These are phyloP conservation scores for Fraxinus floribunda DNA, from an alignment of 305 asterid species.

Conservation along the genomic window DNA sequence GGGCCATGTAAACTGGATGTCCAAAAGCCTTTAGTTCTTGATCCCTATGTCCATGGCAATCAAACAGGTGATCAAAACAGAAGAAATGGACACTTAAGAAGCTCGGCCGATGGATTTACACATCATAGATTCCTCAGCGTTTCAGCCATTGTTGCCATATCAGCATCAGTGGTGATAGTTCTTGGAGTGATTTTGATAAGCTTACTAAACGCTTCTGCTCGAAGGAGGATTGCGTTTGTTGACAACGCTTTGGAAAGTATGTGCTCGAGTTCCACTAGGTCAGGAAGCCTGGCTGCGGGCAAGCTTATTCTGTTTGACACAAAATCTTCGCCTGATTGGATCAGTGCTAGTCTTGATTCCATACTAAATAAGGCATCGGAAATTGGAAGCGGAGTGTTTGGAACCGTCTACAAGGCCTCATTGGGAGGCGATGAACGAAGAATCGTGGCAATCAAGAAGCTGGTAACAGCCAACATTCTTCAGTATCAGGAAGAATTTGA, in stretches of 20 bases:
- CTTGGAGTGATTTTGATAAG: constrained; percentile 67
- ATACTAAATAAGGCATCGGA: constrained; percentile 62
- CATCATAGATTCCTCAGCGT: constrained; percentile 71
- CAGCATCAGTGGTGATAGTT: constrained; percentile 69
- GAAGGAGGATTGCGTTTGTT: constrained; percentile 55
- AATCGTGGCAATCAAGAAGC: constrained; percentile 69
- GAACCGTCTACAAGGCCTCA: constrained; percentile 71
- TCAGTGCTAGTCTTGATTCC: constrained; percentile 42
- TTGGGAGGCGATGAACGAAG: constrained; percentile 47
- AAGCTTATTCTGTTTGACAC: constrained; percentile 67
- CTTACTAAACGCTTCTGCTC: constrained; percentile 64
- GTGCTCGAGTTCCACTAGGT: constrained; percentile 80
- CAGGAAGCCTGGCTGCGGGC: constrained; percentile 55
- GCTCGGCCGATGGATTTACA: constrained; percentile 16
- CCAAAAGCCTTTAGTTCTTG: constrained; percentile 87
- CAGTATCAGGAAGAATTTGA: constrained; percentile 82
- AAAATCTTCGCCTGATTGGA: constrained; percentile 49
- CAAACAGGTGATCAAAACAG: constrained; percentile 37
- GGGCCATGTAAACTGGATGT: constrained; percentile 79
- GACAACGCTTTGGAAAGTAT: constrained; percentile 77
- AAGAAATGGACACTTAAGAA: constrained; percentile 21
- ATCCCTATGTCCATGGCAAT: constrained; percentile 74
- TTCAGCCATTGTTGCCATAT: constrained; percentile 80
- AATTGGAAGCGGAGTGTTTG: constrained; percentile 82
- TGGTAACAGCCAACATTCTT: constrained; percentile 54